Percentiles rank a stretch among this genome's conserved stretches.
phyloP scores from a whole-genome alignment of 1,139 yeast species.

The Scheffersomyces titani region DNA sequence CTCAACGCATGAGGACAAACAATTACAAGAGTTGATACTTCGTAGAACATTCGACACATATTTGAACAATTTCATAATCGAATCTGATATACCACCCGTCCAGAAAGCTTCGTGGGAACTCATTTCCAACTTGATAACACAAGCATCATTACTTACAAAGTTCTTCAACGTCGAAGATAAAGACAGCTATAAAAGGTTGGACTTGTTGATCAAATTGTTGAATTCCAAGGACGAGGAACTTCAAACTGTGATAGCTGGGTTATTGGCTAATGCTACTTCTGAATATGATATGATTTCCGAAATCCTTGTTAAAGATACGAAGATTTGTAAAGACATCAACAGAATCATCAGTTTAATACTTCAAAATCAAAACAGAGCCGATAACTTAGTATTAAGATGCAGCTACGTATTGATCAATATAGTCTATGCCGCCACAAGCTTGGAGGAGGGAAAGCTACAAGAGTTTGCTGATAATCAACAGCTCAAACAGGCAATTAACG shows the following conservation, averaged over 20 bases:
- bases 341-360: slow-evolving; percentile 25
- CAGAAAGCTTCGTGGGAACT: slow-evolving; percentile 52
- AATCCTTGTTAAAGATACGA: slow-evolving; percentile 25
- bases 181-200: slow-evolving; percentile 33
- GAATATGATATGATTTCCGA: slow-evolving; percentile 47
- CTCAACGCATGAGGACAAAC: slow-evolving; percentile 26
- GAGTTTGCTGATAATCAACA: slow-evolving; percentile 12
- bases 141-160: slow-evolving; percentile 48
- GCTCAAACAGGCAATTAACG: slow-evolving; percentile 21
- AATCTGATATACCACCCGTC: slow-evolving; percentile 34
- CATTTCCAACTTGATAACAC: slow-evolving; percentile 44
- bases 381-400: slow-evolving; percentile 37
- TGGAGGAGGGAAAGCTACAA: slow-evolving; percentile 5
- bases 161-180: slow-evolving; percentile 46
- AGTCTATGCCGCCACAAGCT: slow-evolving; percentile 23
- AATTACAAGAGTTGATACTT: slow-evolving; percentile 33
- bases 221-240: slow-evolving; percentile 37
- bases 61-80: slow-evolving; percentile 38
- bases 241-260: slow-evolving; percentile 45
- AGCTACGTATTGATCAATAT: slow-evolving; percentile 35
- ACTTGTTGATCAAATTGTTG: slow-evolving; percentile 39
- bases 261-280: slow-evolving; percentile 52
- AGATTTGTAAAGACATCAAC: slow-evolving; percentile 26
- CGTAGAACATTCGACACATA: slow-evolving; percentile 35
- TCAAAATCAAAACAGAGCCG: slow-evolving; percentile 25